Conservation (phyloP, 169 alveolate species). For the Besnoitia besnoiti region DNA sequence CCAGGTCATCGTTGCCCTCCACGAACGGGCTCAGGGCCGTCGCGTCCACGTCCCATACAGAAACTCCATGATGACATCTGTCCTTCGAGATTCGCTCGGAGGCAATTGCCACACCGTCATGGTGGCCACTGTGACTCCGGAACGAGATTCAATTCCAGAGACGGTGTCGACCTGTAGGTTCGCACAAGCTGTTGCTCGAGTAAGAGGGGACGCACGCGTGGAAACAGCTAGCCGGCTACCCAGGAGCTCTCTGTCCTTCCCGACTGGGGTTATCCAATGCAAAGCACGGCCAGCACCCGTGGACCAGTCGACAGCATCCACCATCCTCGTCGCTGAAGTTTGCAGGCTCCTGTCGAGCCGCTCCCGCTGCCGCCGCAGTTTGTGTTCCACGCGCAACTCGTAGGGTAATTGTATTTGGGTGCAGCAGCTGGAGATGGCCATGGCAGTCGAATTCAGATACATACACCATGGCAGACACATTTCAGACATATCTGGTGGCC, state of each 20-base stretch:
- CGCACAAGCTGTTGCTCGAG: constrained; percentile 69
- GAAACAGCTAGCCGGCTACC: neutral
- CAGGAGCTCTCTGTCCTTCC: neutral
- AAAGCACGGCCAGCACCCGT: too few species aligned
- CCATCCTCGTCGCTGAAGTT: too few species aligned
- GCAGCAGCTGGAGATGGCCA: too few species aligned
- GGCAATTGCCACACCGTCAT: constrained; percentile 93
- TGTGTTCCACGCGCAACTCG: too few species aligned
- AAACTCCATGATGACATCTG: constrained; percentile 93
- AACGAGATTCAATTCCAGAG: constrained; percentile 83
- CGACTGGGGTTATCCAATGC: neutral
- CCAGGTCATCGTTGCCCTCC: constrained; percentile 70
- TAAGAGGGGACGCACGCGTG: neutral
- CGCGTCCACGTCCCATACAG: constrained; percentile 90
- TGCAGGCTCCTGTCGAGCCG: too few species aligned
- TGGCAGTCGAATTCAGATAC: too few species aligned
- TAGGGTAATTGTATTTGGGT: too few species aligned
- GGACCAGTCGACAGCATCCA: too few species aligned
- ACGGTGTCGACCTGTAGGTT: constrained; percentile 86
- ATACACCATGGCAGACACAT: too few species aligned
- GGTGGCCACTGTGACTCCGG: constrained; percentile 89
- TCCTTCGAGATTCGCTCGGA: constrained; percentile 93
- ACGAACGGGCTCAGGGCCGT: constrained; percentile 36
- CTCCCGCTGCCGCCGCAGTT: too few species aligned
- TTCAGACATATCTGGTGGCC: too few species aligned